A percentile compares a stretch with the other conserved stretches of the same genome.
Conservation (phyloP, 305 asterid species). For the Fraxinus nigra region DNA sequence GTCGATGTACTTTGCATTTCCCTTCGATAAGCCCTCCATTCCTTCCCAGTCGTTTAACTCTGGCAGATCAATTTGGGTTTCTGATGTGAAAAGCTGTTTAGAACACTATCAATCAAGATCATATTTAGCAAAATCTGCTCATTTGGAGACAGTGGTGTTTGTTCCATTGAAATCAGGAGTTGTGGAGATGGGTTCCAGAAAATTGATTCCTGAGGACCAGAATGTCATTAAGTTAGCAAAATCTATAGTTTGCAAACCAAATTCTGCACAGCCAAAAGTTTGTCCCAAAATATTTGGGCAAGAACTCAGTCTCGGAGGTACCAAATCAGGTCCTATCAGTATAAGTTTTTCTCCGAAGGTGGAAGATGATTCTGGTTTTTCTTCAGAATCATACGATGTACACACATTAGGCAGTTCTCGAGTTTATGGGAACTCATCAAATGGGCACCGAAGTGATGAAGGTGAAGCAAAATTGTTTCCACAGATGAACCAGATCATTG, state of each 20-base stretch:
- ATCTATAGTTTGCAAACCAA: conserved; percentile 49
- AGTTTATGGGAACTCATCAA: conserved; percentile 56
- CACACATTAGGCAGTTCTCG: conserved; percentile 44
- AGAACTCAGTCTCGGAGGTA: conserved; percentile 66
- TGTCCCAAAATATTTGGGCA: conserved; percentile 69
- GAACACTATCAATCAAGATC: conserved; percentile 76
- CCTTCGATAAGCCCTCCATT: conserved; percentile 85
- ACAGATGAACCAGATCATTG: conserved; percentile 26
- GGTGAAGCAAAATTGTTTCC: conserved; percentile 50
- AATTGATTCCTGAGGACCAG: conserved; percentile 59
- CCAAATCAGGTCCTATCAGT: conserved; percentile 68
- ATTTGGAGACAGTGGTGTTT: conserved; percentile 55
- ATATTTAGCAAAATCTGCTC: conserved; percentile 57
- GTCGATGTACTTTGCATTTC: conserved; percentile 82
- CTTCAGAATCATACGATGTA: conserved; percentile 55
- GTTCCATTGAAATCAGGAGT: conserved; percentile 82
- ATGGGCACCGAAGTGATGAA: conserved; percentile 57
- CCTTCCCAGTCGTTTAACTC: conserved; percentile 96
- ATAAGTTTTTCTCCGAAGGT: conserved; percentile 70
- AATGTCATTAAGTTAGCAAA: conserved; percentile 52
- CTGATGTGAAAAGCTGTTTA: conserved; percentile 48
- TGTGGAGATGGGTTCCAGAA: conserved; percentile 75
- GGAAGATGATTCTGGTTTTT: conserved; percentile 63
- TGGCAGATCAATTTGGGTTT: conserved; percentile 74
- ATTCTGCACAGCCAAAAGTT: conserved; percentile 40